Evolutionary conservation across 805 yeast species (phyloP).

Genomic region (Candida tibetensis): DNA sequence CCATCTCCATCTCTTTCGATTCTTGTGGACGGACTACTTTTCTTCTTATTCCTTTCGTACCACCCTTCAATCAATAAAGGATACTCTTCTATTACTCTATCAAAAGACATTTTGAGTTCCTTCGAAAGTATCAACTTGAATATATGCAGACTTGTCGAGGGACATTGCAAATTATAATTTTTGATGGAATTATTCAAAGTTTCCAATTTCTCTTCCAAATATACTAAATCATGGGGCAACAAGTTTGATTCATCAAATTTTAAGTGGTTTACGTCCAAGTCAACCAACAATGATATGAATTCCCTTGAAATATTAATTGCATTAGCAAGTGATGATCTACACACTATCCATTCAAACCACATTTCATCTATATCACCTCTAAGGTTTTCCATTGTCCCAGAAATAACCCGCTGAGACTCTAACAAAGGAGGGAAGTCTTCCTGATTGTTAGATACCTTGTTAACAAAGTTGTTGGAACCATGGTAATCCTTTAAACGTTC

Average conservation of each 20-base stretch:
- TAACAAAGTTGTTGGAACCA: constrained; percentile 67
- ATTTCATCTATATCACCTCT: constrained; percentile 40
- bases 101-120: constrained; percentile 24
- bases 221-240: constrained; percentile 11
- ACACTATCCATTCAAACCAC: constrained; percentile 15
- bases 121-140: constrained; percentile 28
- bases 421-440: constrained; percentile 90
- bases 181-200: constrained; percentile 26
- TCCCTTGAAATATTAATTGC: background rate
- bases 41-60: constrained; percentile 10
- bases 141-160: constrained; percentile 37
- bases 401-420: constrained; percentile 65
- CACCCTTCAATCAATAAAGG: constrained; percentile 14
- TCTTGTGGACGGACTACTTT: background rate
- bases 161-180: constrained; percentile 38
- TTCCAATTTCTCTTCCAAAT: constrained; percentile 21
- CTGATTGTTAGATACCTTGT: constrained; percentile 71
- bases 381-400: constrained; percentile 45
- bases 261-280: constrained; percentile 1
- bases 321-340: constrained; percentile 5
- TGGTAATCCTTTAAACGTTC: constrained; percentile 60
- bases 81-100: constrained; percentile 14
- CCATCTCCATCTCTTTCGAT: constrained; percentile 1
- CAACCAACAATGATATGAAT: constrained; percentile 2
- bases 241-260: background rate